Conservation (phyloP, 2,329 filamentous ascomycete genomes). For the Colletotrichum nymphaeae region DNA sequence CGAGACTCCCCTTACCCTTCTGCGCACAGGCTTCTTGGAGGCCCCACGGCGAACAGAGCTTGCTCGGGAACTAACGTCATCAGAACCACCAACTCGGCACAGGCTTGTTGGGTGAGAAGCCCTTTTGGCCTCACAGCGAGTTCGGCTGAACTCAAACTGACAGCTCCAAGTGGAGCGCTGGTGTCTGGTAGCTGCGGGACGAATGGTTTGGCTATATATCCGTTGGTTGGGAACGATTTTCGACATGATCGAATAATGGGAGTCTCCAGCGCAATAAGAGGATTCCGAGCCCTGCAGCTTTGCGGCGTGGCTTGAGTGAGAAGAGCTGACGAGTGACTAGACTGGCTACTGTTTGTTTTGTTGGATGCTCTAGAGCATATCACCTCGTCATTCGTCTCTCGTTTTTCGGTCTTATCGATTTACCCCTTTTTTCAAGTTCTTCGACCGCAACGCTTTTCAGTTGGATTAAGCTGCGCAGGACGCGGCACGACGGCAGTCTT, state of each 20-base stretch:
- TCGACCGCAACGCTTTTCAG: too few relatives aligned
- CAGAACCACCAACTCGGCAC: neutral
- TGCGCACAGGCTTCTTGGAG: neutral
- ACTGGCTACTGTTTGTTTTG: neutral
- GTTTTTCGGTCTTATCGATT: neutral
- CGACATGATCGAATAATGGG: neutral
- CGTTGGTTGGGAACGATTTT: neutral
- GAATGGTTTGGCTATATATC: neutral
- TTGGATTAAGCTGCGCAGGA: neutral
- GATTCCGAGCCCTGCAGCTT: neutral
- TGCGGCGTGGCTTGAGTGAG: slow-evolving; percentile 21
- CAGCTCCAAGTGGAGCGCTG: neutral
- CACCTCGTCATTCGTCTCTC: neutral
- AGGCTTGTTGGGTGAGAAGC: too few relatives aligned
- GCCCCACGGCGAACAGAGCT: neutral
- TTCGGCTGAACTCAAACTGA: neutral
- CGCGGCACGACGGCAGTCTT: too few relatives aligned
- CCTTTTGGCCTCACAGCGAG: neutral
- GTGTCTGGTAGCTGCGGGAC: neutral
- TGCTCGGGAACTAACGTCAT: slow-evolving; percentile 7
- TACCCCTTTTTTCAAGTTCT: neutral
- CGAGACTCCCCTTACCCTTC: neutral
- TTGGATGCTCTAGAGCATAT: neutral
- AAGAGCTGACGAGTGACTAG: neutral
- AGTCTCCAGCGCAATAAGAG: neutral